Evolutionary conservation across 805 yeast genomes (phyloP).

Genomic region (Wickerhamomyces bisporus): DNA sequence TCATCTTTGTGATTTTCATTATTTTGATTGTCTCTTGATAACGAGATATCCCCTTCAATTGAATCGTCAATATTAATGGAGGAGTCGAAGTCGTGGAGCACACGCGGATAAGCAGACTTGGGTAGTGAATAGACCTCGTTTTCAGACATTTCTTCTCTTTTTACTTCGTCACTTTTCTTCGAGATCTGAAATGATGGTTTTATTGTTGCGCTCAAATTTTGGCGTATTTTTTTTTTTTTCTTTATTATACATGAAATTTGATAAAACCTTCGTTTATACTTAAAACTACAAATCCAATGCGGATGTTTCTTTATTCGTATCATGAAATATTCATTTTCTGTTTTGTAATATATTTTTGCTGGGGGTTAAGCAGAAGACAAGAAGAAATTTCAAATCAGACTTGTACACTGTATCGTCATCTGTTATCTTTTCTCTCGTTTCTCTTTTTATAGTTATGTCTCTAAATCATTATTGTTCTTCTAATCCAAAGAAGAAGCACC

Average conservation of each 20-base stretch:
- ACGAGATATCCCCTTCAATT: conserved; percentile 22
- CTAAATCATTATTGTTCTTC: conserved; percentile 6
- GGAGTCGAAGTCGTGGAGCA: conserved; percentile 15
- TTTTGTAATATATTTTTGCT: background rate
- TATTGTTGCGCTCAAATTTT: too few relatives aligned
- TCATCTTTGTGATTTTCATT: conserved; percentile 1
- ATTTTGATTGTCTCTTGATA: conserved; percentile 5
- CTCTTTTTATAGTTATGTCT: background rate
- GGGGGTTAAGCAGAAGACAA: background rate
- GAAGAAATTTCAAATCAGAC: background rate
- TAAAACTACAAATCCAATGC: too few relatives aligned
- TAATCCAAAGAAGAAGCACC: conserved; percentile 99
- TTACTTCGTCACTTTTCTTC: too few relatives aligned
- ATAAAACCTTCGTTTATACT: too few relatives aligned
- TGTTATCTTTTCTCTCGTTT: background rate
- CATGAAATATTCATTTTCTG: conserved; percentile 1
- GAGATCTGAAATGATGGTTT: too few relatives aligned
- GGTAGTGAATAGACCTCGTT: conserved; percentile 10
- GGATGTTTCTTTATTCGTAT: background rate
- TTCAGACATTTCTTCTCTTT: background rate
- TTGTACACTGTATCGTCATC: conserved; percentile 2
- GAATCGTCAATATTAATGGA: conserved; percentile 16
- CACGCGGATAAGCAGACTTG: conserved; percentile 20
- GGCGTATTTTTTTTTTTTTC: background rate
- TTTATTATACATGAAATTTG: too few relatives aligned